phyloP scores from a whole-genome alignment of 139 green algal species.

The Chara braunii region DNA sequence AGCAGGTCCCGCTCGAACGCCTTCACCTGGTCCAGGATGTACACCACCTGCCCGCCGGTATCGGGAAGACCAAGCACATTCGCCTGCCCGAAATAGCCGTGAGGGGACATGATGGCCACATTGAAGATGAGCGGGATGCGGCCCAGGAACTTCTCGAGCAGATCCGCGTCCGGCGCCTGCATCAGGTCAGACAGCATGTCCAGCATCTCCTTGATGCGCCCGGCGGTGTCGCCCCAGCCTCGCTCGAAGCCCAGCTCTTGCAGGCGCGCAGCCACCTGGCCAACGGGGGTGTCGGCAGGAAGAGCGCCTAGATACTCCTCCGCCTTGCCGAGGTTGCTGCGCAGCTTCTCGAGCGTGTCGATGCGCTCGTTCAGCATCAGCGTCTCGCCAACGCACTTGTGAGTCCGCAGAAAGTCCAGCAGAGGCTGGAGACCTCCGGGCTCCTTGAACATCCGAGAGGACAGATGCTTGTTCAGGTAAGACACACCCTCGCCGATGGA shows the following conservation, averaged over 20 bases:
- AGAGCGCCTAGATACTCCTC: conserved; percentile 14
- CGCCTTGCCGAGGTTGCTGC: not conserved
- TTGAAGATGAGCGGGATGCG: conserved; percentile 62
- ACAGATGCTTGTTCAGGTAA: conserved; percentile 67
- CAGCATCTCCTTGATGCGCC: conserved; percentile 49
- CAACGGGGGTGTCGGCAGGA: not conserved
- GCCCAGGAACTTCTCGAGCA: conserved; percentile 59
- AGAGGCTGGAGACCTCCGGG: conserved; percentile 35
- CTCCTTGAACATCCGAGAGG: conserved; percentile 49
- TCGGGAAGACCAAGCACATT: conserved; percentile 65
- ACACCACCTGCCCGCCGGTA: conserved; percentile 67
- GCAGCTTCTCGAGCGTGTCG: conserved; percentile 13
- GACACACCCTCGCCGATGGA: conserved; percentile 66
- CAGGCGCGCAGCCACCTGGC: conserved; percentile 3
- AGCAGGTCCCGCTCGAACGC: conserved; percentile 33
- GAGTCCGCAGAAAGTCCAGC: conserved; percentile 52
- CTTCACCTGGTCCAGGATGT: conserved; percentile 68
- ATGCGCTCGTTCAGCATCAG: conserved; percentile 49
- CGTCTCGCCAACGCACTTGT: conserved; percentile 45
- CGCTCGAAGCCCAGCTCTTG: conserved; percentile 54
- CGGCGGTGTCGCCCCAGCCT: conserved; percentile 63
- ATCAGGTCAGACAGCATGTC: conserved; percentile 63
- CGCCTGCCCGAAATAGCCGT: conserved; percentile 75
- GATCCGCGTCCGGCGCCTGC: conserved; percentile 60
- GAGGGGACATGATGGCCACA: conserved; percentile 66